Percentiles rank a stretch among this genome's conserved stretches.
These are phyloP conservation scores for Pseudoscleropodium purum DNA, from an alignment of 225 moss, liverwort and hornwort species.

Conservation along the genomic window DNA sequence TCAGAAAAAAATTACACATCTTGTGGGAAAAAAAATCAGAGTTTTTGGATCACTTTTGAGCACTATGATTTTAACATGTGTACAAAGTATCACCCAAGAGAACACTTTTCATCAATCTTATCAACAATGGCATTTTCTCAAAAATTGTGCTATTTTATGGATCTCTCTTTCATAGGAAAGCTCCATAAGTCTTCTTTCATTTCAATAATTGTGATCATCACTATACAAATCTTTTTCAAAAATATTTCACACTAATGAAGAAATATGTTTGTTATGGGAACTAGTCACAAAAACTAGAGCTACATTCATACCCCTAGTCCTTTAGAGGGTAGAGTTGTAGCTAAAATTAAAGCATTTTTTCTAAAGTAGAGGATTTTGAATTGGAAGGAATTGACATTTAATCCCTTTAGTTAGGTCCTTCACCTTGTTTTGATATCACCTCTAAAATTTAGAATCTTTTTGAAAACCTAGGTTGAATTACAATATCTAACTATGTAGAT, in stretches of 20 bases:
- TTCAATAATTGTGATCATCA: background rate
- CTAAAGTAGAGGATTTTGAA: background rate
- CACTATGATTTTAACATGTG: background rate
- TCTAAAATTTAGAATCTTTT: background rate
- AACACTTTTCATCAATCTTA: background rate
- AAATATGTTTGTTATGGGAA: background rate
- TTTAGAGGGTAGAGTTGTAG: background rate
- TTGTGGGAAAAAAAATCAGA: no score
- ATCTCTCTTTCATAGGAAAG: background rate
- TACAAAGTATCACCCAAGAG: background rate
- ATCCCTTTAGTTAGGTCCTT: background rate
- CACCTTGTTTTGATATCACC: no score
- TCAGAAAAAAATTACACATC: background rate
- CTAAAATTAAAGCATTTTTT: background rate
- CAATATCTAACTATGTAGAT: no score
- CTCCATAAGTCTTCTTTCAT: background rate
- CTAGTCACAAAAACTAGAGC: background rate
- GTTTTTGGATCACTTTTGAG: no score
- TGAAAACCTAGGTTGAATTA: no score
- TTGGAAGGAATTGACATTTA: background rate
- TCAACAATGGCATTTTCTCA: background rate
- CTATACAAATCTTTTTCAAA: no score
- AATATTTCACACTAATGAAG: background rate
- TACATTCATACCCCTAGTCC: rapidly evolving
- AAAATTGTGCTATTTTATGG: rapidly evolving